phyloP scores from a whole-genome alignment of 1,284 basidiomycete genomes.

The Tranzscheliella williamsii region DNA sequence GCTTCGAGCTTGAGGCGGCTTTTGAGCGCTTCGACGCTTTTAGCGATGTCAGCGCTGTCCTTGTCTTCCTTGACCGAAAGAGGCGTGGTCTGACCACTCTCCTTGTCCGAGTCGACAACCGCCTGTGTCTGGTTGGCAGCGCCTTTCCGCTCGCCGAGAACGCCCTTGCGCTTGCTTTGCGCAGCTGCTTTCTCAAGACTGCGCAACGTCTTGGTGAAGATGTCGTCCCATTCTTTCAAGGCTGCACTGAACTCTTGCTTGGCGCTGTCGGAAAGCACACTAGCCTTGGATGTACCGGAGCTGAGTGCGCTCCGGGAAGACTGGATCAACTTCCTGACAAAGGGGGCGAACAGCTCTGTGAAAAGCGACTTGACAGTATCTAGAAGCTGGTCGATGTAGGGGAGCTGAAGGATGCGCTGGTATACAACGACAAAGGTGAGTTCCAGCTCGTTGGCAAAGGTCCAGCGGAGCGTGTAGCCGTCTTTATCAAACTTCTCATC shows the following conservation, averaged over 20 bases:
- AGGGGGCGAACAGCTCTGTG: slow-evolving; percentile 42
- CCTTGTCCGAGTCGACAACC: slow-evolving; percentile 22
- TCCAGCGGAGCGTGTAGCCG: slow-evolving; percentile 54
- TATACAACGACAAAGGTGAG: slow-evolving; percentile 68
- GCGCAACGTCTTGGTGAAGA: slow-evolving; percentile 77
- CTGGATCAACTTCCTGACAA: slow-evolving; percentile 64
- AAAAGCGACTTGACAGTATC: slow-evolving; percentile 45
- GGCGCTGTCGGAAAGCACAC: slow-evolving; percentile 29
- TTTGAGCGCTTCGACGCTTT: slow-evolving; percentile 88
- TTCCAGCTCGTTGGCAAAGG: slow-evolving; percentile 55
- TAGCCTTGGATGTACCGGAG: slow-evolving; percentile 69
- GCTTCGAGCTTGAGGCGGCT: slow-evolving; percentile 68
- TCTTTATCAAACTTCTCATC: slow-evolving; percentile 51
- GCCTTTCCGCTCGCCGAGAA: slow-evolving; percentile 34
- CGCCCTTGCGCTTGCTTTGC: slow-evolving; percentile 42
- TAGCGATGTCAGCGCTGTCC: slow-evolving; percentile 85
- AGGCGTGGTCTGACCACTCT: slow-evolving; percentile 35
- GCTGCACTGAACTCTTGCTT: slow-evolving; percentile 69
- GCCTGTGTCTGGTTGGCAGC: slow-evolving; percentile 19
- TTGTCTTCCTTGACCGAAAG: slow-evolving; percentile 61
- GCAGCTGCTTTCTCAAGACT: slow-evolving; percentile 76
- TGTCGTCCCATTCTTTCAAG: slow-evolving; percentile 78
- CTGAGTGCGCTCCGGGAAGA: slow-evolving; percentile 77
- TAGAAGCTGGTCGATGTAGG: slow-evolving; percentile 84
- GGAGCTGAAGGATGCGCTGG: slow-evolving; percentile 91